phyloP scores from a whole-genome alignment of 768 basidiomycete species.

The Lentinula raphanica region DNA sequence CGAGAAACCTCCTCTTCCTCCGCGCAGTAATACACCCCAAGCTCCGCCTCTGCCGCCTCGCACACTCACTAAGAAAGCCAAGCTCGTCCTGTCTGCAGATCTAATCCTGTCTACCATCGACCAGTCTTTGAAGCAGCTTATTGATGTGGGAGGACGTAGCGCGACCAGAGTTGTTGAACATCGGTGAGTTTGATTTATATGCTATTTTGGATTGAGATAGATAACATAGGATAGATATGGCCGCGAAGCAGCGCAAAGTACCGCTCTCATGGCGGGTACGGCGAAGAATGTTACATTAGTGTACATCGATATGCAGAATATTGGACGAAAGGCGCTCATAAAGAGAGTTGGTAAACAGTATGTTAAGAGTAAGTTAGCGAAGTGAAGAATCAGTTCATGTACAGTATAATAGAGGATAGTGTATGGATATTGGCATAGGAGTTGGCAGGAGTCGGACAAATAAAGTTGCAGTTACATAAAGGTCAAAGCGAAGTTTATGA shows the following conservation, averaged over 20 bases:
- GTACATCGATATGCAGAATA: constrained; percentile 70
- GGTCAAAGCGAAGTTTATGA: not conserved
- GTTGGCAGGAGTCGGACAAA: no score
- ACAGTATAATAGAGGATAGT: constrained; percentile 46
- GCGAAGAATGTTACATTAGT: constrained; percentile 70
- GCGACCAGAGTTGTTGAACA: constrained; percentile 50
- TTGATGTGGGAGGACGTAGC: constrained; percentile 44
- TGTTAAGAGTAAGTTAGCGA: constrained; percentile 49
- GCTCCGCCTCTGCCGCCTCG: constrained; percentile 33
- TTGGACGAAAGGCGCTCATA: constrained; percentile 66
- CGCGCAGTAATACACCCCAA: constrained; percentile 16
- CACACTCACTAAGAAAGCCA: constrained; percentile 37
- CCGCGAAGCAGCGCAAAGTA: constrained; percentile 53
- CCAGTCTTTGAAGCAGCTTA: constrained; percentile 45
- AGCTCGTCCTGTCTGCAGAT: constrained; percentile 58
- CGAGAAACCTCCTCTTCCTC: constrained; percentile 13
- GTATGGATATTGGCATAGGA: not conserved
- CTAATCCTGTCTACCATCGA: constrained; percentile 62
- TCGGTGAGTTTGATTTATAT: no score
- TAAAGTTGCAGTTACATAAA: not conserved
- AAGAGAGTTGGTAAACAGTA: constrained; percentile 56
- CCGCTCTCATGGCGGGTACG: constrained; percentile 55
- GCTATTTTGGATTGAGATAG: not conserved
- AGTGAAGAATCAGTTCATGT: no score
- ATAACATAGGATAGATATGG: constrained; percentile 66